Percentiles rank a stretch among this genome's conserved stretches.
These are phyloP conservation scores for Flaveria bidentis DNA, from an alignment of 129 eudicot species.

Conservation along the genomic window DNA sequence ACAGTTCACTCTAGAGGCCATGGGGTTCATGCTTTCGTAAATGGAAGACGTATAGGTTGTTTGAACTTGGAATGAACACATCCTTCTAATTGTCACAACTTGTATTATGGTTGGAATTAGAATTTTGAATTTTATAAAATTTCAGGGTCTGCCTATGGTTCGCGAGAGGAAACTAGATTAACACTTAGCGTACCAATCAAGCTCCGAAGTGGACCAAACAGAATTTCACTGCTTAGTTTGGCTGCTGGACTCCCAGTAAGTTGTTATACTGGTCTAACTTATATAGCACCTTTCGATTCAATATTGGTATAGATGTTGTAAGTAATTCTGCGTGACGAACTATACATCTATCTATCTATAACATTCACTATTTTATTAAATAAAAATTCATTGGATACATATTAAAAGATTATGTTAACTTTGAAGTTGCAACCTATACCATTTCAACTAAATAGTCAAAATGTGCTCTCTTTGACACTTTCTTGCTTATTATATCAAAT, in stretches of 20 bases:
- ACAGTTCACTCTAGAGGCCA: conserved; percentile 73
- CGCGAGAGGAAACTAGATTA: conserved; percentile 48
- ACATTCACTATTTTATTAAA: neutral
- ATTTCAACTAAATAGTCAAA: conserved; percentile 20
- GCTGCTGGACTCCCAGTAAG: conserved; percentile 90
- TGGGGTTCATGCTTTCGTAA: conserved; percentile 67
- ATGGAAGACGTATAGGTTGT: conserved; percentile 70
- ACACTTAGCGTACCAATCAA: conserved; percentile 51
- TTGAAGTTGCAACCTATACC: neutral
- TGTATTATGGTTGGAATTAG: conserved; percentile 17
- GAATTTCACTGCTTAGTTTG: conserved; percentile 69
- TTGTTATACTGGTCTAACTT: conserved; percentile 11
- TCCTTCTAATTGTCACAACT: neutral
- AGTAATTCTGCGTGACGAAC: neutral
- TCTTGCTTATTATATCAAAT: neutral
- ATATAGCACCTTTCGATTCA: neutral
- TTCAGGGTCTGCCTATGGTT: conserved; percentile 86
- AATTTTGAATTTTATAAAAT: neutral
- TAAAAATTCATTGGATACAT: neutral
- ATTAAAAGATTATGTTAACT: neutral
- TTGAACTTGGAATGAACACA: neutral
- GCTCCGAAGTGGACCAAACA: conserved; percentile 62
- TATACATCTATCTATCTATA: neutral
- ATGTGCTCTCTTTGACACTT: neutral
- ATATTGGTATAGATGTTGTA: no score